phyloP scores from a whole-genome alignment of 352 stramenopile species.

The Pythium periplocum region DNA sequence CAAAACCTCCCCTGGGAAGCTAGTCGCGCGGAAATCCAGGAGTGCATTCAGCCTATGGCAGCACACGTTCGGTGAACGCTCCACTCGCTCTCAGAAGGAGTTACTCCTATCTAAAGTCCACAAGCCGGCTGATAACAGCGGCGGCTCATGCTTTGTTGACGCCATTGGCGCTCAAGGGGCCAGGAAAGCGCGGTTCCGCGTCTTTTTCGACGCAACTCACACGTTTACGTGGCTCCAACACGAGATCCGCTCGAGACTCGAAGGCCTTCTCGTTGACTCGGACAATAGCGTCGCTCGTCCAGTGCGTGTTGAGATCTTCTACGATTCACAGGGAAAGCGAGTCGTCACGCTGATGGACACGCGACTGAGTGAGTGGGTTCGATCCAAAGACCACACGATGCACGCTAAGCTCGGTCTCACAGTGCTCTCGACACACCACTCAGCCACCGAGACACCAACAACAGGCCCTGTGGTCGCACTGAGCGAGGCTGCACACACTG shows the following conservation, averaged over 20 bases:
- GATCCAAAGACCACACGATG: neutral
- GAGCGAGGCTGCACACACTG: no score
- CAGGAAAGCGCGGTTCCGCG: constrained; percentile 18
- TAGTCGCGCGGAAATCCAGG: constrained; percentile 11
- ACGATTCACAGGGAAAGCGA: constrained; percentile 14
- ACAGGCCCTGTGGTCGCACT: no score
- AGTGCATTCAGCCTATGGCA: constrained; percentile 12
- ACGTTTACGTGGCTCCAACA: constrained; percentile 32
- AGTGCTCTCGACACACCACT: constrained; percentile 12
- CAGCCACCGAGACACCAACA: neutral
- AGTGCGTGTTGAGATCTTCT: constrained; percentile 20
- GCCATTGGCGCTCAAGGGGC: constrained; percentile 9
- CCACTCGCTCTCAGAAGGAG: no score
- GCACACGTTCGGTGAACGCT: constrained; percentile 6
- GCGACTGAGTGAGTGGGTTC: neutral
- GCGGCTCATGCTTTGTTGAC: constrained; percentile 16
- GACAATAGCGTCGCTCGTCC: no score
- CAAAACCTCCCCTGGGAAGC: neutral
- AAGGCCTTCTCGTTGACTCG: no score
- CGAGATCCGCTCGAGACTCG: constrained; percentile 12
- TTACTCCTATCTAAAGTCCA: no score
- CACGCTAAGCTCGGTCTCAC: constrained; percentile 16
- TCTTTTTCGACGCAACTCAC: constrained; percentile 23
- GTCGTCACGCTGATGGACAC: constrained; percentile 5
- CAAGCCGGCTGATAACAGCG: no score